Conservation (phyloP, 495 filamentous ascomycete species). For the Beverwykella pulmonaria region DNA sequence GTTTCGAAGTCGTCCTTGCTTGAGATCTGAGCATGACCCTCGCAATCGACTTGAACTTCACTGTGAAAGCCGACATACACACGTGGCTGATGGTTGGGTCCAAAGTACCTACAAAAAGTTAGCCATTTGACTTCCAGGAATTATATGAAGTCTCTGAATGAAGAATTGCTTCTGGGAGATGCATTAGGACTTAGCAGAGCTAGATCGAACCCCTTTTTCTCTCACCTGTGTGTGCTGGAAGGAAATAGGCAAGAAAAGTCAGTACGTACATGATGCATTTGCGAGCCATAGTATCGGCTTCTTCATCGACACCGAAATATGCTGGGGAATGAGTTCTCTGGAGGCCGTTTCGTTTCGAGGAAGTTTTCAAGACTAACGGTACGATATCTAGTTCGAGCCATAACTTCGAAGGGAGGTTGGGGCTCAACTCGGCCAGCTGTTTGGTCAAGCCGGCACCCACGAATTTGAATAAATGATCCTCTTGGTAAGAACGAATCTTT, state of each 20-base stretch:
- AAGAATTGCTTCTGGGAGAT: not conserved
- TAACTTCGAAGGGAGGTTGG: slow-evolving; percentile 68
- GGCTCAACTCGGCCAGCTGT: slow-evolving; percentile 55
- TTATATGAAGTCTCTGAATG: not conserved
- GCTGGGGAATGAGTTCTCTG: slow-evolving; percentile 52
- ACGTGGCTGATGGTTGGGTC: slow-evolving; percentile 72
- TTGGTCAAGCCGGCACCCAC: slow-evolving; percentile 57
- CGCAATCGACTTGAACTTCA: slow-evolving; percentile 74
- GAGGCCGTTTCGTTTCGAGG: not conserved
- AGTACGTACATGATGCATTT: slow-evolving; percentile 70
- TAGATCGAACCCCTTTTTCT: too few relatives aligned
- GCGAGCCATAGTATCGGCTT: slow-evolving; percentile 82
- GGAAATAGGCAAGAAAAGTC: not conserved
- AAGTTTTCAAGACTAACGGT: slow-evolving; percentile 59
- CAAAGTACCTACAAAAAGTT: slow-evolving; percentile 63
- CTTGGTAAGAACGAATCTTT: slow-evolving; percentile 37
- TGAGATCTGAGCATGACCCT: slow-evolving; percentile 62
- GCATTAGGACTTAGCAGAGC: too few relatives aligned
- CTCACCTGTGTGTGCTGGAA: not conserved
- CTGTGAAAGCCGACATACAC: slow-evolving; percentile 74
- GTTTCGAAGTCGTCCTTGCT: slow-evolving; percentile 64
- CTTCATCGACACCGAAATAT: slow-evolving; percentile 70
- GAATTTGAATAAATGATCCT: slow-evolving; percentile 46
- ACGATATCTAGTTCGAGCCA: slow-evolving; percentile 82
- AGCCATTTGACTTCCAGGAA: slow-evolving; percentile 14